Base-by-base conservation (phyloP, 2,329 filamentous ascomycete species). In the Xylariaceae sp. region DNA sequence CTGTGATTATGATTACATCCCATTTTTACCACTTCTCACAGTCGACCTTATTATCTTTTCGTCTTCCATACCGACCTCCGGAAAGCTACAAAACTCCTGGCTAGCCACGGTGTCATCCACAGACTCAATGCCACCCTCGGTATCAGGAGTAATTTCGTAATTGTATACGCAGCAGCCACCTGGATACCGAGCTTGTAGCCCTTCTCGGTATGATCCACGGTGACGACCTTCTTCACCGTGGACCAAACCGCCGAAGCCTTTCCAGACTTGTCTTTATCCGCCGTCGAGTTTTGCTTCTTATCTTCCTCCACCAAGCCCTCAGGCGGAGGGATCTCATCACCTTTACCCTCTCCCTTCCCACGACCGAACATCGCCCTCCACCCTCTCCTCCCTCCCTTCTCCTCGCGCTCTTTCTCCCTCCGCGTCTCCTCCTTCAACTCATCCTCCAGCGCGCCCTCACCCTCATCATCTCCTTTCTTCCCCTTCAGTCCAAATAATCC, bases 81-180 rank as follows among this genome's bases (percentile, higher is more conserved):
- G 17, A 66, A 44, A 38, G 66, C 65, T 11, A 86, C 67, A 32
- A 87, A 69, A 19, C 79, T 69, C 35, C 83, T 77, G 2, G 91
- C 91, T 73, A 97, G 94, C 86, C 88, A 94, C 4, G 93, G 93
- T 37, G 93, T 95, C 12, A 79, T 85, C 88, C 87, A 95, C 4
- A 94, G 77, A 68, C 91, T 95, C 6, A 81, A 67, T 21, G 85
- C 70, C 50, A 98, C 79, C 55, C 93, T 77, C 11, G 87, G 59
- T 0, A 93, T 89, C 52, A 98, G 65, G 47, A 97, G 62, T 14
- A 82, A 82, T 69, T 98, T 98, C 1, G 89, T 94, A 52, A 96
- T 78, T 1, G 89, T 86, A 72, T 93, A 98, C 5, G 93, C 91
- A 17, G 93, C 85, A 20, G 88, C 93, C 53, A 97, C 80, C 65